Percentiles rank a stretch among this genome's conserved stretches.
Evolutionary conservation across 495 filamentous ascomycete genomes (phyloP).

Genomic region (Darksidea phi): DNA sequence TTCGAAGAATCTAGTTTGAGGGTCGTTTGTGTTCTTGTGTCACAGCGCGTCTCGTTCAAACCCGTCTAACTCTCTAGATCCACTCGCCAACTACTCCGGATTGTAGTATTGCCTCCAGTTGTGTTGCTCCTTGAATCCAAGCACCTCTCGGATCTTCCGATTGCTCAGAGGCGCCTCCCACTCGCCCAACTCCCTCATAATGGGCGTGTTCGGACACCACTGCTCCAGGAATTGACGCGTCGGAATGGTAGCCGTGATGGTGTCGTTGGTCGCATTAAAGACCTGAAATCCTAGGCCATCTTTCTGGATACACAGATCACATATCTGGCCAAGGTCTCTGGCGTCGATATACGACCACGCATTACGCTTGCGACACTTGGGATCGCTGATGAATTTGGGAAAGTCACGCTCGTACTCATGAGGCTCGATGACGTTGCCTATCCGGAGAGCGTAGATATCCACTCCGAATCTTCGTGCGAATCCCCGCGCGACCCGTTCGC

Average conservation of each 20-base stretch:
- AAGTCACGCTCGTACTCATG: slow-evolving; percentile 59
- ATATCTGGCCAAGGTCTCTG: slow-evolving; percentile 60
- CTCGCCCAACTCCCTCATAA: slow-evolving; percentile 55
- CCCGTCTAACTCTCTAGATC: too few relatives aligned
- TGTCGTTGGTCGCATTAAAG: slow-evolving; percentile 63
- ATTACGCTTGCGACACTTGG: slow-evolving; percentile 52
- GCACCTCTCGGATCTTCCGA: slow-evolving; percentile 56
- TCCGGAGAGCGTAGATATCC: slow-evolving; percentile 60
- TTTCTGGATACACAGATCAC: slow-evolving; percentile 44
- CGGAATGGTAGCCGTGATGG: slow-evolving; percentile 51
- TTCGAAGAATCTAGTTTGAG: too few relatives aligned
- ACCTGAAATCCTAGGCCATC: slow-evolving; percentile 56
- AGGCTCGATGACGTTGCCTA: slow-evolving; percentile 59
- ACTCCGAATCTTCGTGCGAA: slow-evolving; percentile 55
- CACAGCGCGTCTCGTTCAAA: too few relatives aligned
- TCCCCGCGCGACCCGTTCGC: slow-evolving; percentile 55
- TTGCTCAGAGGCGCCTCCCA: slow-evolving; percentile 60
- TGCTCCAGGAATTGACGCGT: slow-evolving; percentile 53
- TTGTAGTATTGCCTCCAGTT: slow-evolving; percentile 51
- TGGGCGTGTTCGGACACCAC: slow-evolving; percentile 47
- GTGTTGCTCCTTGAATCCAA: slow-evolving; percentile 59
- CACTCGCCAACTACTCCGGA: slow-evolving; percentile 12
- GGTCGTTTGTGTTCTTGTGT: too few relatives aligned
- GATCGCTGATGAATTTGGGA: slow-evolving; percentile 50
- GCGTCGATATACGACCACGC: slow-evolving; percentile 64